Conservation (phyloP, 164 flowering plant genomes). For the Taxillus chinensis region DNA sequence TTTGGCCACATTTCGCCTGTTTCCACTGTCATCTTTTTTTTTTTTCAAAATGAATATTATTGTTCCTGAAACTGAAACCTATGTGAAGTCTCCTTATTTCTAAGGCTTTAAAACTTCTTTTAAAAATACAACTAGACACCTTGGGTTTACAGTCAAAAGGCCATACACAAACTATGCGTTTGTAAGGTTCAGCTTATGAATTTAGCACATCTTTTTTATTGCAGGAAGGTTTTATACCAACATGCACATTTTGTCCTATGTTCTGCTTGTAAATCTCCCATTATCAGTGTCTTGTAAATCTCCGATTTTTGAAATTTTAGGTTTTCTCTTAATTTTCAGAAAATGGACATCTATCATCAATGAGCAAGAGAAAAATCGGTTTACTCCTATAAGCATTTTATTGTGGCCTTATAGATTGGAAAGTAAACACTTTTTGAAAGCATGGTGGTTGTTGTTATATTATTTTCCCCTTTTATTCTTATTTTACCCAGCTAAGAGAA, state of each 20-base stretch:
- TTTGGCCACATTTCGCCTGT: too few species aligned
- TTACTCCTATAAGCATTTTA: constrained; percentile 68
- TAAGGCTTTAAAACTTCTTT: too few species aligned
- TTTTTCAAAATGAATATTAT: too few species aligned
- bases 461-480: background rate
- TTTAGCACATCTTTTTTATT: background rate
- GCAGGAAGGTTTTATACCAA: background rate
- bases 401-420: constrained; percentile 5
- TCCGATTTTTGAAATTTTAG: background rate
- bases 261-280: background rate
- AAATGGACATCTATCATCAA: constrained; percentile 79
- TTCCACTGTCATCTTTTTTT: too few species aligned
- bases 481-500: constrained; percentile 62
- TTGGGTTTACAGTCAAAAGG: too few species aligned
- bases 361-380: constrained; percentile 73
- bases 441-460: constrained; percentile 7
- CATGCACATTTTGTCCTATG: background rate
- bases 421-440: background rate
- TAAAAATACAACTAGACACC: too few species aligned
- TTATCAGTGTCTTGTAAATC: background rate
- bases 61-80: too few species aligned
- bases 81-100: too few species aligned
- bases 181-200: too few species aligned
- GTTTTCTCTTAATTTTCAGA: constrained; percentile 32
- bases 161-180: too few species aligned